Evolutionary conservation across 1,139 yeast species (phyloP).

Genomic region (Citeromyces siamensis): DNA sequence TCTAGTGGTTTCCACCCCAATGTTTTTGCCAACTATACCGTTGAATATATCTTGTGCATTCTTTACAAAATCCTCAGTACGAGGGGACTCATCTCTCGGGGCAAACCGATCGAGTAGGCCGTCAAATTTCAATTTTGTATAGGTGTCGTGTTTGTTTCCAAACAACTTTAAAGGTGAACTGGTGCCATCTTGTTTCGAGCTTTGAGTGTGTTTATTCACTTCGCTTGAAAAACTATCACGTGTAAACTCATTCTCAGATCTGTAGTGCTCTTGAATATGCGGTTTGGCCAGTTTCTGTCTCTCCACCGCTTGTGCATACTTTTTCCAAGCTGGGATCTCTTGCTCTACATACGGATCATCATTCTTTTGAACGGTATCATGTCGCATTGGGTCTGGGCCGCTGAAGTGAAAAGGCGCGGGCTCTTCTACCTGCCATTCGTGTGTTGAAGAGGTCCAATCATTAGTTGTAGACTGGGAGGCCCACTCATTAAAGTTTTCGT

Average conservation of each 20-base stretch:
- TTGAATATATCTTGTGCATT: slow-evolving; percentile 12
- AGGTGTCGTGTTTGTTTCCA: slow-evolving; percentile 15
- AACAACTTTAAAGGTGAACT: slow-evolving; percentile 17
- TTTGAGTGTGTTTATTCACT: background rate
- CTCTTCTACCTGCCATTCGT: background rate
- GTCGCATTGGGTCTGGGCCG: background rate
- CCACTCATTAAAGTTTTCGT: slow-evolving; percentile 1
- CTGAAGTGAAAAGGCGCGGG: background rate
- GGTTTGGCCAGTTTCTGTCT: background rate
- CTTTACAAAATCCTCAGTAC: slow-evolving; percentile 8
- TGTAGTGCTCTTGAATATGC: background rate
- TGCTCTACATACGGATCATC: slow-evolving; percentile 1
- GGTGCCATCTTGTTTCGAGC: slow-evolving; percentile 6
- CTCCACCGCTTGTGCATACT: background rate
- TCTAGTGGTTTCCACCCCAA: slow-evolving; percentile 6
- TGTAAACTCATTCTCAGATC: background rate
- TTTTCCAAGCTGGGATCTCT: slow-evolving; percentile 3
- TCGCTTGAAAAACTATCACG: background rate
- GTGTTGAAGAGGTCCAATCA: slow-evolving; percentile 1
- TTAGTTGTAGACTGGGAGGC: background rate
- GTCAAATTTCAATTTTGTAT: slow-evolving; percentile 14
- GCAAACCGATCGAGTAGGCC: slow-evolving; percentile 12
- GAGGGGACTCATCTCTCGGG: background rate
- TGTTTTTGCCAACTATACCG: slow-evolving; percentile 9
- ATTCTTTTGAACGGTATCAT: background rate